Evolutionary conservation across 2,329 filamentous ascomycete genomes (phyloP).

Genomic region (Setomelanomma holmii): DNA sequence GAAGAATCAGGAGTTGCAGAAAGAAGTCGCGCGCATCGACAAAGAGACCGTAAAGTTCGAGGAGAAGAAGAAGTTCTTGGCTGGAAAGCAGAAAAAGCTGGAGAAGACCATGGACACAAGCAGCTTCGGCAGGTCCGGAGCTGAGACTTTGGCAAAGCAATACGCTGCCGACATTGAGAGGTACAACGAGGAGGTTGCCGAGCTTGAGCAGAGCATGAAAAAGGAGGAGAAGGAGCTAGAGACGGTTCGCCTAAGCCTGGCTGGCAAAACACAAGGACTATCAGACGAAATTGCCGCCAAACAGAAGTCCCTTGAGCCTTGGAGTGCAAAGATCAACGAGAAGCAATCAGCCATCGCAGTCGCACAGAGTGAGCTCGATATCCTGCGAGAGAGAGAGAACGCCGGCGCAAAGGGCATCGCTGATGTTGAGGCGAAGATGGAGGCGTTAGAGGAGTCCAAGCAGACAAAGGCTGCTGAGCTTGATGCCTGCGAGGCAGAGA

Average conservation of each 20-base stretch:
- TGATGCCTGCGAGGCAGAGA: slow-evolving; percentile 76
- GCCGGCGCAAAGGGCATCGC: slow-evolving; percentile 83
- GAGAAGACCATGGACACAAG: slow-evolving; percentile 85
- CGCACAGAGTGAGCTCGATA: slow-evolving; percentile 91
- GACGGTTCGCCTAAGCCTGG: slow-evolving; percentile 83
- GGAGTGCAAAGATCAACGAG: slow-evolving; percentile 96
- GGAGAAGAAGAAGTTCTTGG: slow-evolving; percentile 94
- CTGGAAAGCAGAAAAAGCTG: slow-evolving; percentile 90
- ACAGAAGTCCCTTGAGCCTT: slow-evolving; percentile 93
- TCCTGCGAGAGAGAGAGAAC: slow-evolving; percentile 87
- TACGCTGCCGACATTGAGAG: slow-evolving; percentile 80
- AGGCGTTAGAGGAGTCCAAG: slow-evolving; percentile 73
- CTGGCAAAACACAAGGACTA: slow-evolving; percentile 93
- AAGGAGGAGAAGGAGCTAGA: slow-evolving; percentile 82
- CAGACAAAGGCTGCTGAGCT: slow-evolving; percentile 75
- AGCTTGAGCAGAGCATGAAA: slow-evolving; percentile 78
- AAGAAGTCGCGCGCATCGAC: slow-evolving; percentile 91
- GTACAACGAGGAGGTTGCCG: slow-evolving; percentile 74
- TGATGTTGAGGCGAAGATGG: slow-evolving; percentile 82
- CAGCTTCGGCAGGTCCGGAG: slow-evolving; percentile 75
- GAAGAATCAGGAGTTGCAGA: slow-evolving; percentile 76
- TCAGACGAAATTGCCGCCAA: slow-evolving; percentile 91
- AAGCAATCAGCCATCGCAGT: slow-evolving; percentile 95
- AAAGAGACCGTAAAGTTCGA: slow-evolving; percentile 98
- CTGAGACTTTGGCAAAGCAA: slow-evolving; percentile 78